Conservation (phyloP, 257 asterid species). For the Anisodus acutangulus region DNA sequence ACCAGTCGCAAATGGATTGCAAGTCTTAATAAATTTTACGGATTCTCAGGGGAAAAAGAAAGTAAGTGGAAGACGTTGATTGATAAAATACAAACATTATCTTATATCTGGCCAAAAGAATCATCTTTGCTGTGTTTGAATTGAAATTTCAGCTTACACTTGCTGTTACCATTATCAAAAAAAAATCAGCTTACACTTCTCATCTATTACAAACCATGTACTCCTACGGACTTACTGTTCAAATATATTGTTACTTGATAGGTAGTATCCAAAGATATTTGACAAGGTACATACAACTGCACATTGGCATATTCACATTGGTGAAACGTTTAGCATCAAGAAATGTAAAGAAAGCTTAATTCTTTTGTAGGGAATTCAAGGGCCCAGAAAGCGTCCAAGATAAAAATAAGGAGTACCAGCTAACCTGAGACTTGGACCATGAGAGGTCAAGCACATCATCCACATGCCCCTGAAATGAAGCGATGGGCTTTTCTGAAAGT, state of each 20-base stretch:
- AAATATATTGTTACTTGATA: background rate
- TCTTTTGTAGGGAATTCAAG: conserved; percentile 23
- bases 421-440: conserved; percentile 99
- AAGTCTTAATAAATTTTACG: background rate
- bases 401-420: conserved; percentile 35
- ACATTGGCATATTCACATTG: conserved; percentile 16
- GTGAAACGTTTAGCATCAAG: conserved; percentile 7
- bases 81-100: conserved; percentile 7
- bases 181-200: background rate
- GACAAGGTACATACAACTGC: background rate
- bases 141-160: background rate
- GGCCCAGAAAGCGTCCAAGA: background rate
- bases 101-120: background rate
- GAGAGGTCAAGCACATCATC: conserved; percentile 93
- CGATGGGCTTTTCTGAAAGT: conserved; percentile 78
- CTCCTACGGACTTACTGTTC: background rate
- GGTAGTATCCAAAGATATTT: background rate
- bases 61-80: conserved; percentile 2
- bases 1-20: background rate
- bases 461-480: conserved; percentile 86
- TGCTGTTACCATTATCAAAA: too few relatives aligned
- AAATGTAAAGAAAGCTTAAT: background rate
- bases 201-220: background rate
- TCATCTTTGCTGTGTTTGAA: conserved; percentile 2
- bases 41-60: background rate